These are phyloP conservation scores for Tripterygium wilfordii DNA, from an alignment of 177 flowering plant genomes.

Conservation along the genomic window DNA sequence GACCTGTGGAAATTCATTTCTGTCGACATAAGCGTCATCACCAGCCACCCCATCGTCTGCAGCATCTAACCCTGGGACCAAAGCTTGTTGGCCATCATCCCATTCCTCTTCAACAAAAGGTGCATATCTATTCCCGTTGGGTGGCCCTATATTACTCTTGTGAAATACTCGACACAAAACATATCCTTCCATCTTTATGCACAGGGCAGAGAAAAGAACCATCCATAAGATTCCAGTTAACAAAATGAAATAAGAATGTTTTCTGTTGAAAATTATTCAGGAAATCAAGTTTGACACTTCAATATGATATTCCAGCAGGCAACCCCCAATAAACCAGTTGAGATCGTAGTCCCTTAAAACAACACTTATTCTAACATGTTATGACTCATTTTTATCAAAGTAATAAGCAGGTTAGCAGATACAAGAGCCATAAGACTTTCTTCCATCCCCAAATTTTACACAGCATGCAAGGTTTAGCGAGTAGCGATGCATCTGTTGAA, in stretches of 20 bases:
- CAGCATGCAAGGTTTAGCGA: too few relatives aligned
- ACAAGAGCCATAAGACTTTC: too few relatives aligned
- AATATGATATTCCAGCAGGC: too few relatives aligned
- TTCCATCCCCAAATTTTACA: too few relatives aligned
- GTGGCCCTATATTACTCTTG: constrained; percentile 56
- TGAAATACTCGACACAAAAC: constrained; percentile 56
- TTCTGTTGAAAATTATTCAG: too few relatives aligned
- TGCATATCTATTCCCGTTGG: constrained; percentile 46
- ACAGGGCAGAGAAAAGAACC: constrained; percentile 7
- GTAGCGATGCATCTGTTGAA: too few relatives aligned
- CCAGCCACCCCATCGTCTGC: constrained; percentile 15
- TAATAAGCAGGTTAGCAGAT: too few relatives aligned
- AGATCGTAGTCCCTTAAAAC: too few relatives aligned
- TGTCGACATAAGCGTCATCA: constrained; percentile 16
- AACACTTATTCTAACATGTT: too few relatives aligned
- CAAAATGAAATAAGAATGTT: background rate
- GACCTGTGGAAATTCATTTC: constrained; percentile 24
- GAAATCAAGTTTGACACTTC: too few relatives aligned
- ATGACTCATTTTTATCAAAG: too few relatives aligned
- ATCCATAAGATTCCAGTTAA: background rate
- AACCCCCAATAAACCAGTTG: too few relatives aligned
- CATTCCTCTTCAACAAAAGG: constrained; percentile 54
- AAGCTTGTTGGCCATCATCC: constrained; percentile 27
- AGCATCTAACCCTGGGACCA: constrained; percentile 30
- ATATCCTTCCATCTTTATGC: constrained; percentile 36